Percentiles rank a stretch among this genome's conserved stretches.
Conservation (phyloP, 345 rosid species). For the Brassica rapa region DNA sequence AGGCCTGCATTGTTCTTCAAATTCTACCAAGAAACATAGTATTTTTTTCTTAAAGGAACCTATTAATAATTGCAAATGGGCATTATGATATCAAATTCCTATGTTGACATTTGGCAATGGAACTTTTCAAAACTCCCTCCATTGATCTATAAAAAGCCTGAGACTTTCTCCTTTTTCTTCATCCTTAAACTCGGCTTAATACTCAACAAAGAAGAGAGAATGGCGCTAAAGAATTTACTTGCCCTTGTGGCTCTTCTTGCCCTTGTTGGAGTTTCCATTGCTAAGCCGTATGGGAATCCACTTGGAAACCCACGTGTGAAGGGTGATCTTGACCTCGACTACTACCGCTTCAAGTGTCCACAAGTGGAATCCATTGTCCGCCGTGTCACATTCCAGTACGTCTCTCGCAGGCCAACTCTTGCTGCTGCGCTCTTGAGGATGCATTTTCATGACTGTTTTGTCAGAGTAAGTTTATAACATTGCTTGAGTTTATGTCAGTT, state of each 20-base stretch:
- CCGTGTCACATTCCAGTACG: slow-evolving; percentile 27
- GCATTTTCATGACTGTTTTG: slow-evolving; percentile 61
- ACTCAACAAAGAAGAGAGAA: slow-evolving; percentile 15
- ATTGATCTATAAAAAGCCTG: slow-evolving; percentile 35
- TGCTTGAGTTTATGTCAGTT: neutral
- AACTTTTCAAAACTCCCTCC: slow-evolving; percentile 31
- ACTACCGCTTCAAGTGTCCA: slow-evolving; percentile 48
- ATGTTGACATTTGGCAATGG: slow-evolving; percentile 9
- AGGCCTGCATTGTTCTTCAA: neutral
- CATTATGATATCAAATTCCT: neutral
- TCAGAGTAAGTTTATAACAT: slow-evolving; percentile 40
- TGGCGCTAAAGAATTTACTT: slow-evolving; percentile 49
- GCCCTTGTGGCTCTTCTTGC: slow-evolving; percentile 40
- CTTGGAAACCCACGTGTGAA: neutral
- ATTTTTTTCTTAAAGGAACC: neutral
- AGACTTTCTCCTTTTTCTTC: neutral
- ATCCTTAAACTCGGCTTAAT: neutral
- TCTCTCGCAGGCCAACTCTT: slow-evolving; percentile 44
- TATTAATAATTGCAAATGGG: neutral
- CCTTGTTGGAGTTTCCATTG: slow-evolving; percentile 18
- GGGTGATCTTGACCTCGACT: slow-evolving; percentile 31
- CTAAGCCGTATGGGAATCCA: slow-evolving; percentile 14
- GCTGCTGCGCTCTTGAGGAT: slow-evolving; percentile 53
- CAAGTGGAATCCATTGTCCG: slow-evolving; percentile 38
- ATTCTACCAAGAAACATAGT: neutral